Conservation (phyloP, 139 green algal species). For the Tetratostichococcus sp. region DNA sequence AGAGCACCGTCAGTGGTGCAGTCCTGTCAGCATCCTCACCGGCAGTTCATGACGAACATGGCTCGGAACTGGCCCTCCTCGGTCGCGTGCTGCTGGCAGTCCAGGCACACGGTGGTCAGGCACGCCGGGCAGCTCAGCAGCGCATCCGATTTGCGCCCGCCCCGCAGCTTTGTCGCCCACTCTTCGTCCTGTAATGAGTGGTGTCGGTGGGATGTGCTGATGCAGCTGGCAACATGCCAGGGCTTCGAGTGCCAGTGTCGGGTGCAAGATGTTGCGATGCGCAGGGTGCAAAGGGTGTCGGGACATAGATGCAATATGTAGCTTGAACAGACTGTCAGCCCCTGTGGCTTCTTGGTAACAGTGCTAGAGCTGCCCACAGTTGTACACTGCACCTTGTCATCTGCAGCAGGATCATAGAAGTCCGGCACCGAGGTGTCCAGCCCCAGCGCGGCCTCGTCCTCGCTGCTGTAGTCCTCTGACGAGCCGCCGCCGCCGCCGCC, state of each 20-base stretch:
- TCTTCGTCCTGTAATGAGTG: slow-evolving; percentile 24
- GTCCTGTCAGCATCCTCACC: no score
- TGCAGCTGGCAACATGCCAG: no score
- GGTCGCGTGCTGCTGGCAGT: slow-evolving; percentile 63
- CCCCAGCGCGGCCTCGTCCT: slow-evolving; percentile 6
- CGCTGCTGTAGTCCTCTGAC: not conserved
- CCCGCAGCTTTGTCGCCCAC: slow-evolving; percentile 32
- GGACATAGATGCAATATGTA: no score
- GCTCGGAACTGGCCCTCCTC: slow-evolving; percentile 52
- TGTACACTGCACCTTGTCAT: slow-evolving; percentile 35
- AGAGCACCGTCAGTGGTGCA: no score
- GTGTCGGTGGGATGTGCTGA: no score
- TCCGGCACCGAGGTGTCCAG: slow-evolving; percentile 14
- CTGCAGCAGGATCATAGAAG: slow-evolving; percentile 48
- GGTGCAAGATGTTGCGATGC: no score
- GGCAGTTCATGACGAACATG: slow-evolving; percentile 73
- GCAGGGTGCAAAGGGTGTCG: no score
- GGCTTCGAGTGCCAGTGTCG: no score
- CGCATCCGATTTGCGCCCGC: slow-evolving; percentile 46
- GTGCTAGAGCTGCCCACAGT: no score
- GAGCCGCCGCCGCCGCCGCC: not conserved
- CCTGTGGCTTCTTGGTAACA: no score
- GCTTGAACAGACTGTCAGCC: no score
- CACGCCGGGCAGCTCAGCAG: slow-evolving; percentile 66
- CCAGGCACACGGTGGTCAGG: slow-evolving; percentile 68